phyloP scores from a whole-genome alignment of 441 rosid genomes.

The Pelargonium fulgidum region DNA sequence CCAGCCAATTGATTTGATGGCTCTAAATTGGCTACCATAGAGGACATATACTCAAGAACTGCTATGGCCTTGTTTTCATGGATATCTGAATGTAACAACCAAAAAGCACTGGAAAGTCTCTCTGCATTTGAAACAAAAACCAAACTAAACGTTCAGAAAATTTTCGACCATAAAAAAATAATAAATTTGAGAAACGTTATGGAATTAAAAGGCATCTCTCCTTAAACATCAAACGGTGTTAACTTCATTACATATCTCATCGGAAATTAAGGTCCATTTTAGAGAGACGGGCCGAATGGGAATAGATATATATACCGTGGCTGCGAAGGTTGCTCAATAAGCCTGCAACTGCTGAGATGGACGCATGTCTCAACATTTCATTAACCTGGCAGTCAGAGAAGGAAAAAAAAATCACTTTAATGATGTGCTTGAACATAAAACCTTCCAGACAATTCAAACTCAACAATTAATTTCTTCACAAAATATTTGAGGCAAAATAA shows the following conservation, averaged over 20 bases:
- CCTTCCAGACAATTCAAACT: background rate
- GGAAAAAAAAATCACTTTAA: background rate
- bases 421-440: background rate
- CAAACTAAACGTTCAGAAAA: constrained; percentile 18
- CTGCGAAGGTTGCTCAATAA: constrained; percentile 68
- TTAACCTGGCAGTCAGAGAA: constrained; percentile 35
- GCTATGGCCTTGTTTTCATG: constrained; percentile 49
- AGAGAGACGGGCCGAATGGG: background rate
- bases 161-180: background rate
- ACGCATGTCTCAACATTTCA: constrained; percentile 64
- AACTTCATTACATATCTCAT: too few relatives aligned
- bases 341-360: constrained; percentile 53
- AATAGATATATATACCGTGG: constrained; percentile 44
- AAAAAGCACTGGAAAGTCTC: constrained; percentile 55
- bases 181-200: background rate
- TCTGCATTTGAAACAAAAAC: constrained; percentile 34
- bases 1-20: constrained; percentile 36
- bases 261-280: background rate
- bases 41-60: constrained; percentile 70
- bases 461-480: too few relatives aligned
- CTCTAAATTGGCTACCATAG: constrained; percentile 61
- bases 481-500: too few relatives aligned
- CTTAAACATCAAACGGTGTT: background rate
- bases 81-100: constrained; percentile 76
- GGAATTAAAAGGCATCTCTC: background rate